These are phyloP conservation scores for Staphylotrichum longicolle DNA, from an alignment of 495 filamentous ascomycete genomes.

Conservation along the genomic window DNA sequence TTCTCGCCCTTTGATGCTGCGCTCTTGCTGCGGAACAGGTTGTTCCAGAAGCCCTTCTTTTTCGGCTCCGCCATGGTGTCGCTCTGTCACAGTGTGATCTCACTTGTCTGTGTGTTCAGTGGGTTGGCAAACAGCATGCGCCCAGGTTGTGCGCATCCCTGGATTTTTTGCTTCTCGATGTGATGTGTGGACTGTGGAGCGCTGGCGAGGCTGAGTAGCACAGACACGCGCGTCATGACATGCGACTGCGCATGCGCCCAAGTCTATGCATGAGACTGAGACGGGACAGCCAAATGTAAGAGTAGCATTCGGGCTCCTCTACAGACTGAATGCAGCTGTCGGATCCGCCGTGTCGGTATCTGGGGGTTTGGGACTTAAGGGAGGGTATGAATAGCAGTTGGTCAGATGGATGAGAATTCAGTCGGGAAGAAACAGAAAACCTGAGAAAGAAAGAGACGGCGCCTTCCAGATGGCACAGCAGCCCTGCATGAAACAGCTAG, in stretches of 20 bases:
- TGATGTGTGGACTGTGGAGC: slow-evolving; percentile 10
- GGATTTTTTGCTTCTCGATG: slow-evolving; percentile 2
- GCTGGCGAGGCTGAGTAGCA: slow-evolving; percentile 10
- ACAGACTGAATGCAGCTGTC: neutral
- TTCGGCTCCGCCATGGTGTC: slow-evolving; percentile 18
- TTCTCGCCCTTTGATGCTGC: slow-evolving; percentile 18
- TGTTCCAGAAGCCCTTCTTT: slow-evolving; percentile 25
- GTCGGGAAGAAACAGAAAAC: neutral
- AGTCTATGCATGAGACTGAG: slow-evolving; percentile 3
- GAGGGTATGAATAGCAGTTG: too few relatives aligned
- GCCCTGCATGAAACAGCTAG: slow-evolving; percentile 4
- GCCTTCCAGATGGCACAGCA: neutral
- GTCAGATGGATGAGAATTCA: neutral
- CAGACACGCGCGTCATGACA: slow-evolving; percentile 10
- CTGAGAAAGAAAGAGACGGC: neutral
- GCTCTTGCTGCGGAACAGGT: slow-evolving; percentile 24
- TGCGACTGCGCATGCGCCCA: slow-evolving; percentile 11
- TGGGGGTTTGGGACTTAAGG: neutral
- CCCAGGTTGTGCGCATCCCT: slow-evolving; percentile 7
- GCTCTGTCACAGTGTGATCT: neutral
- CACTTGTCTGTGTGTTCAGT: neutral
- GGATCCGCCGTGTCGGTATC: neutral
- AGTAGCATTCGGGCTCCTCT: neutral
- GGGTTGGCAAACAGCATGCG: slow-evolving; percentile 1
- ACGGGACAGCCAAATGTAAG: neutral